Percentiles rank a stretch among this genome's conserved stretches.
Conservation (phyloP, 169 alveolate species). For the Eimeria praecox region DNA sequence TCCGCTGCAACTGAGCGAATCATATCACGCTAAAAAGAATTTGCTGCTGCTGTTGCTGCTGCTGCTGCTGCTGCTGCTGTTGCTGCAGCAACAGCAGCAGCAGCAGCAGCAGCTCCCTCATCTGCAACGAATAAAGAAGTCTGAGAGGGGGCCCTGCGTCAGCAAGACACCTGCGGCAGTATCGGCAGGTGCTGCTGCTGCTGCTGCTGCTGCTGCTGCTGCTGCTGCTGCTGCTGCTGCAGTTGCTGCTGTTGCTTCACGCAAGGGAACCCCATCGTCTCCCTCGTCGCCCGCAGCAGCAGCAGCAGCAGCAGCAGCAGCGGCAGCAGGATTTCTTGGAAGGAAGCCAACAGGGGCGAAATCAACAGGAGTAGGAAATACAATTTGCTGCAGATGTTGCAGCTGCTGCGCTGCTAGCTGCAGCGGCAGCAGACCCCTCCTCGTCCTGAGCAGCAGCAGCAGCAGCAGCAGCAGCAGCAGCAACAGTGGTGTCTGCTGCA, state of each 20-base stretch:
- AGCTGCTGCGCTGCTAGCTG: slow-evolving; percentile 55
- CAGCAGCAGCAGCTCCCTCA: slow-evolving; percentile 20
- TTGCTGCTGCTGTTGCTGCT: slow-evolving; percentile 15
- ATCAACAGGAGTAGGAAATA: not conserved
- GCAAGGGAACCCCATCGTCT: not conserved
- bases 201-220: slow-evolving; percentile 44
- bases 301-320: not conserved
- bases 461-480: not conserved
- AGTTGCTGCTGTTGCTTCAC: not conserved
- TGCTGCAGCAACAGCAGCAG: not conserved
- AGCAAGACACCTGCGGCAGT: not conserved
- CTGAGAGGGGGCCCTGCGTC: slow-evolving; percentile 18
- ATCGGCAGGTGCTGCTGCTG: not conserved
- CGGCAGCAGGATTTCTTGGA: slow-evolving; percentile 11
- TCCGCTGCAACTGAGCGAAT: not conserved
- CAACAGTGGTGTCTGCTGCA: not conserved
- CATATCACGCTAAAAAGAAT: not conserved
- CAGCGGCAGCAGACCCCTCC: slow-evolving; percentile 46
- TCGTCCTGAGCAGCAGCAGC: slow-evolving; percentile 41
- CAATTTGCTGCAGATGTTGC: slow-evolving; percentile 56
- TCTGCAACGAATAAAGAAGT: slow-evolving; percentile 36
- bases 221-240: slow-evolving; percentile 10
- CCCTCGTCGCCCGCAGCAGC: not conserved
- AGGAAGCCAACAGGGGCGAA: not conserved
- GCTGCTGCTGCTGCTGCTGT: slow-evolving; percentile 10